Evolutionary conservation across 1,139 yeast genomes (phyloP).

Genomic region (Meyerozyma smithsonii): DNA sequence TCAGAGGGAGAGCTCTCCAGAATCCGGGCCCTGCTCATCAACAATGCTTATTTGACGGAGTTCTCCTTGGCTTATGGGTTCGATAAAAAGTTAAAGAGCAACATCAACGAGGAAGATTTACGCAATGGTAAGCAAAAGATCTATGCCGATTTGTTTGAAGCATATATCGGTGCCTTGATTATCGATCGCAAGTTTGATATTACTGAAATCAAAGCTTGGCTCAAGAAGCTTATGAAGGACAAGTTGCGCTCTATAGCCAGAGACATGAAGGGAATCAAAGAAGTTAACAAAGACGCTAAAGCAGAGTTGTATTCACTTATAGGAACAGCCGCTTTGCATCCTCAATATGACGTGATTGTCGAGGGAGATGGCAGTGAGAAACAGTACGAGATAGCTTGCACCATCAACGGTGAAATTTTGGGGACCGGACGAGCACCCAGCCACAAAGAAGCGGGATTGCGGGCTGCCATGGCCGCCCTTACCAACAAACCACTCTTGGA

Average conservation of each 20-base stretch:
- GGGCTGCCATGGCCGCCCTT: slow-evolving; percentile 71
- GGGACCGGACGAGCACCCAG: slow-evolving; percentile 62
- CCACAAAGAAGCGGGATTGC: slow-evolving; percentile 60
- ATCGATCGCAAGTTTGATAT: slow-evolving; percentile 50
- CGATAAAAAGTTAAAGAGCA: slow-evolving; percentile 52
- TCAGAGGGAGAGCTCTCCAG: slow-evolving; percentile 80
- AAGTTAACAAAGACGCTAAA: slow-evolving; percentile 57
- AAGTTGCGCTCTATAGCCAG: slow-evolving; percentile 13
- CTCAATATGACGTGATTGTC: slow-evolving; percentile 47
- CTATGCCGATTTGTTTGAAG: slow-evolving; percentile 80
- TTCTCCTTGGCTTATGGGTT: slow-evolving; percentile 72
- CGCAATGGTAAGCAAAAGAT: slow-evolving; percentile 46
- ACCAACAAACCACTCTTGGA: slow-evolving; percentile 56
- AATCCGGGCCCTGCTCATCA: slow-evolving; percentile 66
- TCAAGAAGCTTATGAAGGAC: slow-evolving; percentile 43
- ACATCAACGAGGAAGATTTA: slow-evolving; percentile 38
- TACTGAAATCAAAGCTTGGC: slow-evolving; percentile 55
- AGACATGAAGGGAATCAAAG: slow-evolving; percentile 4
- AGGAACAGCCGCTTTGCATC: slow-evolving; percentile 67
- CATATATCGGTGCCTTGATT: slow-evolving; percentile 81
- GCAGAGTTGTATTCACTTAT: slow-evolving; percentile 71
- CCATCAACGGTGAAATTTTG: slow-evolving; percentile 24
- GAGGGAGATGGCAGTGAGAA: slow-evolving; percentile 40
- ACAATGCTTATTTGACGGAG: slow-evolving; percentile 66
- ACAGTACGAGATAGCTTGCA: slow-evolving; percentile 60